A percentile compares a stretch with the other conserved stretches of the same genome.
Conservation (phyloP, 306 rosid genomes). For the Benincasa hispida region DNA sequence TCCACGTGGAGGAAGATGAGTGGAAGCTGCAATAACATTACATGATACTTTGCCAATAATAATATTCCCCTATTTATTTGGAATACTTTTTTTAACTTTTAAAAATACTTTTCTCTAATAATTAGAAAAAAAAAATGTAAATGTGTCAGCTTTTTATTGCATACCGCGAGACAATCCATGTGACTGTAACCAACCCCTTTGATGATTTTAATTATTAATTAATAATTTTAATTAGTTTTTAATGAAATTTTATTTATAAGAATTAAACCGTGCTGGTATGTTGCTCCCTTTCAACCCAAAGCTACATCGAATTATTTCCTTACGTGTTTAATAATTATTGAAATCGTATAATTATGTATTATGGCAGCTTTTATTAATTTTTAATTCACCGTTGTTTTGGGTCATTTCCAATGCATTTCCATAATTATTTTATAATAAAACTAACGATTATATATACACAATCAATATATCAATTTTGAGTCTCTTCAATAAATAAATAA, state of each 20-base stretch:
- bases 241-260: not conserved
- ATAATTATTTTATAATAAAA: not conserved
- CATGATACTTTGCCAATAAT: slow-evolving; percentile 1
- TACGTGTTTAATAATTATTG: not conserved
- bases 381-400: not conserved
- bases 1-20: slow-evolving; percentile 1
- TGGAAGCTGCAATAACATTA: not conserved
- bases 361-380: not conserved
- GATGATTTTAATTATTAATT: not conserved
- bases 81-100: not conserved
- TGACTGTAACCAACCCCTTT: not conserved
- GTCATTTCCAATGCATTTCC: not conserved
- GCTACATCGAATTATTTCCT: not conserved
- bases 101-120: not conserved
- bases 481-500: too few relatives aligned
- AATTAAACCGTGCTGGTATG: not conserved
- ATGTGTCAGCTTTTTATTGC: slow-evolving; percentile 7
- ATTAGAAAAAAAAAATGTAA: not conserved
- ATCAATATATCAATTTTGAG: too few relatives aligned
- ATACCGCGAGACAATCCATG: not conserved
- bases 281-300: not conserved
- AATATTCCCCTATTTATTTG: slow-evolving; percentile 3
- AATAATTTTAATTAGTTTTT: not conserved
- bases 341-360: not conserved
- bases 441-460: too few relatives aligned